Percentiles rank a stretch among this genome's conserved stretches.
Evolutionary conservation across 208 protist species (phyloP).

Genomic region (Trichomonas gallinae): DNA sequence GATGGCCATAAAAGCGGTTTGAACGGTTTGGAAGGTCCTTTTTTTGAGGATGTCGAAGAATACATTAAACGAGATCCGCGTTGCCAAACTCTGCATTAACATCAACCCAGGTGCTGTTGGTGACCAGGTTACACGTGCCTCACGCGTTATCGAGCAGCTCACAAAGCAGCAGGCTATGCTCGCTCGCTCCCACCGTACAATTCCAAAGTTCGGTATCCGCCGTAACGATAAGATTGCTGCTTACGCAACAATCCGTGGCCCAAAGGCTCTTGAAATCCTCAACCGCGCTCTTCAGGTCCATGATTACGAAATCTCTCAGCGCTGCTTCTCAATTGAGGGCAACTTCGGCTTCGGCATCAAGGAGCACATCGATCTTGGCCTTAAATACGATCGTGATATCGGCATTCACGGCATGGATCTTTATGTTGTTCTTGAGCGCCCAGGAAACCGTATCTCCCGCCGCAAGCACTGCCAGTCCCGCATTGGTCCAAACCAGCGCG

Average conservation of each 20-base stretch:
- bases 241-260: conserved; percentile 93
- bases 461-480: conserved; percentile 60
- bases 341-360: conserved; percentile 99
- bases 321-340: conserved; percentile 83
- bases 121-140: conserved; percentile 13
- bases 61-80: not conserved
- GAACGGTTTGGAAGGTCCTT: too few relatives aligned
- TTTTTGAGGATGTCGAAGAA: too few relatives aligned
- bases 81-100: not conserved
- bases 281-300: conserved; percentile 94
- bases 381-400: conserved; percentile 98
- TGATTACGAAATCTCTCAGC: conserved; percentile 91
- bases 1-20: too few relatives aligned
- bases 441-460: conserved; percentile 74
- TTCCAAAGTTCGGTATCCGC: conserved; percentile 93
- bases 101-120: not conserved
- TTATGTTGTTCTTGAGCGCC: conserved; percentile 91
- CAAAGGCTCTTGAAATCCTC: conserved; percentile 95
- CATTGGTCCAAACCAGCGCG: conserved; percentile 74
- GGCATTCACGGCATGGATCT: conserved; percentile 92
- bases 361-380: conserved; percentile 99
- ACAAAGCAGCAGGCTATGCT: conserved; percentile 1
- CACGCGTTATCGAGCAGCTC: not conserved
- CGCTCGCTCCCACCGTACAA: conserved; percentile 72
- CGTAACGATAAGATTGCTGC: conserved; percentile 98